Percentiles rank a stretch among this genome's conserved stretches.
Evolutionary conservation across 164 flowering plant genomes (phyloP).

Genomic region (Dillenia turbinata): DNA sequence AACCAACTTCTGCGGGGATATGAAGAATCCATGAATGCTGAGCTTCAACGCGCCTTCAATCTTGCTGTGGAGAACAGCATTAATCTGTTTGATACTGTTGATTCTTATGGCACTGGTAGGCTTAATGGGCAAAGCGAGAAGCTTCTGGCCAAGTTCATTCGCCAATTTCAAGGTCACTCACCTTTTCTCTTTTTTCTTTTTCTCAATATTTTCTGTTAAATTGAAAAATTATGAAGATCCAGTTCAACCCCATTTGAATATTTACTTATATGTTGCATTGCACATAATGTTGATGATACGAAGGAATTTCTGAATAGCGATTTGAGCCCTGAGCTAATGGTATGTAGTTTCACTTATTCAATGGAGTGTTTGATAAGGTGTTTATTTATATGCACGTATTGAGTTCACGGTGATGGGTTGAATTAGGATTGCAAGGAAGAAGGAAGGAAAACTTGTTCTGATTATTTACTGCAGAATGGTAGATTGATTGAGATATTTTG

Average conservation of each 20-base stretch:
- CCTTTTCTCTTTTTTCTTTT: constrained; percentile 2
- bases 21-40: constrained; percentile 70
- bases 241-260: too few relatives aligned
- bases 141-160: constrained; percentile 89
- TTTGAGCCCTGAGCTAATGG: too few relatives aligned
- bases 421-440: too few relatives aligned
- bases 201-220: background rate
- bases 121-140: constrained; percentile 86
- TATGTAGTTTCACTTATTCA: too few relatives aligned
- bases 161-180: constrained; percentile 51
- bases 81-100: constrained; percentile 90
- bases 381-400: too few relatives aligned
- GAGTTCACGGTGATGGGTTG: too few relatives aligned
- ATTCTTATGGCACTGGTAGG: constrained; percentile 92
- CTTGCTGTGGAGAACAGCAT: constrained; percentile 80
- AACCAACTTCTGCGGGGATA: constrained; percentile 97
- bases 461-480: too few relatives aligned
- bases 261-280: background rate
- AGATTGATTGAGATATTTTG: too few relatives aligned
- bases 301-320: background rate
- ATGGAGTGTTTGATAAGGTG: too few relatives aligned
- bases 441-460: too few relatives aligned
- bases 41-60: constrained; percentile 69
- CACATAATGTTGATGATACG: background rate
- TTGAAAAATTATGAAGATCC: background rate